Base-by-base conservation (phyloP, 2,329 filamentous ascomycete genomes). In the Fusarium fracticaudum region DNA sequence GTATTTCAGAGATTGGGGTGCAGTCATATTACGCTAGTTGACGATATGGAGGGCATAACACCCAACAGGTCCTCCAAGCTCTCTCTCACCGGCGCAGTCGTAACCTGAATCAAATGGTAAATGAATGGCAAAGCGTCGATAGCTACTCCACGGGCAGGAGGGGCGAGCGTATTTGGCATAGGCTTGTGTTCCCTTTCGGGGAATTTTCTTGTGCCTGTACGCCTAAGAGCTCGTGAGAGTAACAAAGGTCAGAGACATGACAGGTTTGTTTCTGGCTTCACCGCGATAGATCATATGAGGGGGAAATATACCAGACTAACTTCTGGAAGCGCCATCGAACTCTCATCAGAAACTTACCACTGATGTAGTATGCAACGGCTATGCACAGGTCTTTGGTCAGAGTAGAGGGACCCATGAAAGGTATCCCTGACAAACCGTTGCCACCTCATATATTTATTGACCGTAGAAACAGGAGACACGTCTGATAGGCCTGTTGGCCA, bases 131-230 rank as follows among this genome's bases (percentile, higher is more conserved):
- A 43, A 62, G 43, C 53, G 48, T 58, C 72, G 33, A 35, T 31
- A 24, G 57, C 22, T 47, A 60, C 57, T 37, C 24, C 33, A 31
- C 31, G 35, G 12, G 43, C 37, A 60, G 17, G 68, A 69, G 57
- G 65, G 60, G 54, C 57, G 59, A 61, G 67, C 74, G 63, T 64
- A 75, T 75, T 48, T 74, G 72, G 67, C 67, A 75, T 72, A 64
- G 73, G 45, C 69, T 80, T 81, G 80, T 84, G 80, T 81, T 76
- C 79, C 79, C 66, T 33, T 75, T 81, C 81, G 80, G 81, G 79
- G 77, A 81, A 78, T 82, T 81, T 81, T 77, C 69, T 75, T 81
- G 80, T 81, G 78, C 77, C 83, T 84, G 84, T 84, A 82, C 82
- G 67, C 80, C 76, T 72, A 76, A 76, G 78, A 76, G 79, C 79